Conservation (phyloP, 805 yeast genomes). For the Candida insectorum region DNA sequence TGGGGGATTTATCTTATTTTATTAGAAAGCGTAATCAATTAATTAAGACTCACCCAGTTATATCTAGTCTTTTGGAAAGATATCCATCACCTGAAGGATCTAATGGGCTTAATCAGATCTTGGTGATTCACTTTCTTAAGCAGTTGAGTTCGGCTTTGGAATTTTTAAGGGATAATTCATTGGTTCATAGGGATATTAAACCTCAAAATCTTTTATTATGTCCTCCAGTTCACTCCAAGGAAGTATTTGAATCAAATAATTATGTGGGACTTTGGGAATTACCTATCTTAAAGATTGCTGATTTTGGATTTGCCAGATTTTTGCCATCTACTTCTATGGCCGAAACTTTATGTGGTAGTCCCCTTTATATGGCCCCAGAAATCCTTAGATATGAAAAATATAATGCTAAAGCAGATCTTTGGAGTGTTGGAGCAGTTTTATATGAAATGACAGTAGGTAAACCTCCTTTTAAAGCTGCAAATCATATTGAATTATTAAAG, state of each 20-base stretch:
- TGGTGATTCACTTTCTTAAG: constrained; percentile 80
- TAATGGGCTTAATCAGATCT: constrained; percentile 74
- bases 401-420: constrained; percentile 94
- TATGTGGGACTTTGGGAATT: constrained; percentile 82
- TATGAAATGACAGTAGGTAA: constrained; percentile 96
- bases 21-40: constrained; percentile 75
- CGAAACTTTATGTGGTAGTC: constrained; percentile 96
- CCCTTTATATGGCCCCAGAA: constrained; percentile 98
- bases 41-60: constrained; percentile 70
- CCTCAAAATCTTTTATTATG: constrained; percentile 85
- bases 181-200: constrained; percentile 93
- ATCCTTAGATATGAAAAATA: constrained; percentile 90
- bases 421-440: constrained; percentile 97
- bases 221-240: constrained; percentile 71
- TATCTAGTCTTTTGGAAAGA: constrained; percentile 68
- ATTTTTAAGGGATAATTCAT: constrained; percentile 76
- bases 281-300: constrained; percentile 91
- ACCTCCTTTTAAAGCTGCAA: constrained; percentile 93
- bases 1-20: constrained; percentile 89
- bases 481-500: constrained; percentile 84
- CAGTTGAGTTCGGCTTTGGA: constrained; percentile 82
- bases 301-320: constrained; percentile 95
- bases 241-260: constrained; percentile 53
- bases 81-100: constrained; percentile 80
- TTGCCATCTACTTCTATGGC: constrained; percentile 92